Evolutionary conservation across 192 early-diverging fungal species (phyloP), one percentile per base, ranked within the genome.

Genomic region (Chytriomyces sp.): DNA sequence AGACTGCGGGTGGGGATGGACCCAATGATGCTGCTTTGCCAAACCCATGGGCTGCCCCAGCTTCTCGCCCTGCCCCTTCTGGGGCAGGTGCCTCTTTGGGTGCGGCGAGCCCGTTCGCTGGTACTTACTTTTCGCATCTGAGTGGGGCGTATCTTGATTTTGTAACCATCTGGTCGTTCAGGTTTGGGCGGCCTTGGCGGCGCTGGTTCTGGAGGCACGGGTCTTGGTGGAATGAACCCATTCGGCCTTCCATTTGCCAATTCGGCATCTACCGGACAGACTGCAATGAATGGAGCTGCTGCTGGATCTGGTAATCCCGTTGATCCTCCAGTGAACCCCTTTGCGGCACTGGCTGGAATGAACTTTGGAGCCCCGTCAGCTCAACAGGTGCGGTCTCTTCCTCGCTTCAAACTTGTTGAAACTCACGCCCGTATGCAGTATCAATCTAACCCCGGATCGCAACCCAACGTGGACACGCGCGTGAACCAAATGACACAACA

Each of bases 1-100:
- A 70, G 5, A 12, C 12, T 12, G 26, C 53, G 5, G 26, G 31
- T 1, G 34, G 12, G 17, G 37, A 36, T 8, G 52, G 53, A 12
- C 49, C 58, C 12, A 73, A 76, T 49, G 14, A 37, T 12, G 38
- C 39, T 33, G 75, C 75, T 5, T 52, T 77, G 8, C 75, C 75
- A 19, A 77, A 77, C 37, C 75, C 75, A 6, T 77, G 75, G 75
- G 75, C 74, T 31, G 38, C 59, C 25, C 41, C 44, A 31, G 8
- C 71, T 26, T 10, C 52, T 28, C 14, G 39, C 22, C n/a, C 39
- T 64, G 30, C 62, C 17, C 10, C 62, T 1, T n/a, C 56, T 58
- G 22, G 31, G 25, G 30, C 60, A 36, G 36, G n/a, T n/a, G n/a
- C n/a, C n/a, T n/a, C n/a, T n/a, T n/a, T n/a, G n/a, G n/a, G n/a